phyloP scores from a whole-genome alignment of 225 moss, liverwort and hornwort species.

The Asterella californica region DNA sequence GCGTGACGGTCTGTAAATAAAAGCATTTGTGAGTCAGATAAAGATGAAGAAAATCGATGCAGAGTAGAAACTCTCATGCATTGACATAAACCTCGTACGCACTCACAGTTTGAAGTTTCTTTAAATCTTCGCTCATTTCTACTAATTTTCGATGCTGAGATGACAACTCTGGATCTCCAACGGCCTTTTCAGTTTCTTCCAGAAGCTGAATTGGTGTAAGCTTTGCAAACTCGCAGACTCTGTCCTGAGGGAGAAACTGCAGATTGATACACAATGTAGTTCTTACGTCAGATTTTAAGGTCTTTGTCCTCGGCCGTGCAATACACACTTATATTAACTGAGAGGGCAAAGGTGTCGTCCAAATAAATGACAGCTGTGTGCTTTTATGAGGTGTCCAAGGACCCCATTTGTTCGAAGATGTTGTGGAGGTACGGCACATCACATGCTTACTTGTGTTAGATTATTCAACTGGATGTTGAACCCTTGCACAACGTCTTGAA shows the following conservation, averaged over 20 bases:
- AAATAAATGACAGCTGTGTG: neutral
- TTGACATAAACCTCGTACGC: neutral
- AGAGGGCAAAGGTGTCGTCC: neutral
- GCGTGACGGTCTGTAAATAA: slow-evolving; percentile 5
- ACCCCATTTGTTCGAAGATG: neutral
- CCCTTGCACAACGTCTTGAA: slow-evolving; percentile 64
- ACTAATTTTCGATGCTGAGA: slow-evolving; percentile 59
- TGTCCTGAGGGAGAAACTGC: slow-evolving; percentile 97
- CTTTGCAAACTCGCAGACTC: slow-evolving; percentile 96
- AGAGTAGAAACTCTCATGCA: neutral
- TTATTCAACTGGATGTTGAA: slow-evolving; percentile 94
- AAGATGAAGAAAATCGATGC: neutral
- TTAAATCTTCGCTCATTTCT: slow-evolving; percentile 58
- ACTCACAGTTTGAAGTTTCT: slow-evolving; percentile 69
- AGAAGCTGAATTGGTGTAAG: slow-evolving; percentile 82
- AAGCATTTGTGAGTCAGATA: neutral
- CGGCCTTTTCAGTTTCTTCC: slow-evolving; percentile 98
- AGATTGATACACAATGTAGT: neutral
- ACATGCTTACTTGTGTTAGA: slow-evolving; percentile 68
- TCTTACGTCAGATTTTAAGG: neutral
- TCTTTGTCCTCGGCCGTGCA: neutral
- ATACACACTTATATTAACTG: neutral
- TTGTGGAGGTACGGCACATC: neutral
- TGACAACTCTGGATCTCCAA: slow-evolving; percentile 88
- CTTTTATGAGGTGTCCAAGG: no score